Conservation (phyloP, 306 rosid genomes). For the Arachis stenosperma region DNA sequence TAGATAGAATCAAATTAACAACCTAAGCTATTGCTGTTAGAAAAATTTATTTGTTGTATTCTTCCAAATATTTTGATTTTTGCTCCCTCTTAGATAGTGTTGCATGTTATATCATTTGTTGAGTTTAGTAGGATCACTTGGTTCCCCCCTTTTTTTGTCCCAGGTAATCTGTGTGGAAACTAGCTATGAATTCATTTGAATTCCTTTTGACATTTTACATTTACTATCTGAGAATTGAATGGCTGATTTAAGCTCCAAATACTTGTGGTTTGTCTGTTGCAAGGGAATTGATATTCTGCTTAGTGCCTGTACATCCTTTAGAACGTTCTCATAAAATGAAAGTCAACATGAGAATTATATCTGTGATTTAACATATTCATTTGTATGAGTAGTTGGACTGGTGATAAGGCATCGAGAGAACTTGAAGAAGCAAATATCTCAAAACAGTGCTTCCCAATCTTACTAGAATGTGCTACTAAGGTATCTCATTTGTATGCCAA, state of each 20-base stretch:
- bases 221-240: neutral
- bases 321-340: constrained; percentile 2
- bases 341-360: constrained; percentile 24
- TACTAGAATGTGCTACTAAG: constrained; percentile 90
- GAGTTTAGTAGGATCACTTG: neutral
- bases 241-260: constrained; percentile 26
- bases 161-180: constrained; percentile 7
- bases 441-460: constrained; percentile 74
- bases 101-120: constrained; percentile 17
- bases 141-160: constrained; percentile 6
- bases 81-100: neutral
- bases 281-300: constrained; percentile 27
- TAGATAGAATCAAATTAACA: constrained; percentile 21
- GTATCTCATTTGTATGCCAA: constrained; percentile 46
- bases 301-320: constrained; percentile 8
- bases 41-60: constrained; percentile 8
- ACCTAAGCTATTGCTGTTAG: neutral
- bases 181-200: neutral
- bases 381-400: constrained; percentile 78
- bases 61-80: neutral
- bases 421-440: constrained; percentile 90
- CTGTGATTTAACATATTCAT: constrained; percentile 16
- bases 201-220: constrained; percentile 14
- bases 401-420: constrained; percentile 81
- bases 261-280: constrained; percentile 11